Conservation (phyloP, 768 basidiomycete species). For the Tulasnella sp. region DNA sequence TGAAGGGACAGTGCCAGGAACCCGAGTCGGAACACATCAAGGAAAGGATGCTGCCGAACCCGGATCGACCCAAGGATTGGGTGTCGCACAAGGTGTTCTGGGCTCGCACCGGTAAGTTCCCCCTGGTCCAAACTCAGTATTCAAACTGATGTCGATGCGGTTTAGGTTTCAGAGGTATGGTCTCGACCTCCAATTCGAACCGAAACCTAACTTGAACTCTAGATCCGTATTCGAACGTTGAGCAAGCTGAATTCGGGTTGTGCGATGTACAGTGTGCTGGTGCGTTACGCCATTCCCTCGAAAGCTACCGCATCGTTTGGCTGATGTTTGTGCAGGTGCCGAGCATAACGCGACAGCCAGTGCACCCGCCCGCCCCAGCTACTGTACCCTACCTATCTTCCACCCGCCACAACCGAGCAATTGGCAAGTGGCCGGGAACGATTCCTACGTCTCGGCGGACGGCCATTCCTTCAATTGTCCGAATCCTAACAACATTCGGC, state of each 20-base stretch:
- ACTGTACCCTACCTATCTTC: constrained; percentile 43
- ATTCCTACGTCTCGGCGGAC: constrained; percentile 45
- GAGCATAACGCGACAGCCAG: constrained; percentile 37
- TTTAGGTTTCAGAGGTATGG: too few relatives aligned
- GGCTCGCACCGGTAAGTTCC: constrained; percentile 42
- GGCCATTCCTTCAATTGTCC: constrained; percentile 44
- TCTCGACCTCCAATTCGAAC: too few relatives aligned
- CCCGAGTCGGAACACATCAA: constrained; percentile 37
- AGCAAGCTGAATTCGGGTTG: constrained; percentile 40
- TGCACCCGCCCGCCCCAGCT: constrained; percentile 38
- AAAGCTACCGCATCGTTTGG: not conserved
- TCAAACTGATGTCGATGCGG: too few relatives aligned
- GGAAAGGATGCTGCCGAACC: constrained; percentile 35
- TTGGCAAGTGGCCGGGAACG: constrained; percentile 21
- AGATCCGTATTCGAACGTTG: constrained; percentile 50
- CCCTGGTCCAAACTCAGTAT: too few relatives aligned
- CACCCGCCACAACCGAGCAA: constrained; percentile 29
- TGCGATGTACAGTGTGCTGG: constrained; percentile 28
- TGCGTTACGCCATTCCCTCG: constrained; percentile 22
- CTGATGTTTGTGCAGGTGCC: constrained; percentile 31
- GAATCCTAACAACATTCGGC: constrained; percentile 43
- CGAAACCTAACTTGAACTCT: too few relatives aligned
- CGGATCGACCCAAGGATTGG: constrained; percentile 38
- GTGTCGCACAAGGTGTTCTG: constrained; percentile 44
- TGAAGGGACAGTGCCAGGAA: constrained; percentile 31